Conservation (phyloP, 2,329 filamentous ascomycete genomes). For the Colletotrichum plurivorum region DNA sequence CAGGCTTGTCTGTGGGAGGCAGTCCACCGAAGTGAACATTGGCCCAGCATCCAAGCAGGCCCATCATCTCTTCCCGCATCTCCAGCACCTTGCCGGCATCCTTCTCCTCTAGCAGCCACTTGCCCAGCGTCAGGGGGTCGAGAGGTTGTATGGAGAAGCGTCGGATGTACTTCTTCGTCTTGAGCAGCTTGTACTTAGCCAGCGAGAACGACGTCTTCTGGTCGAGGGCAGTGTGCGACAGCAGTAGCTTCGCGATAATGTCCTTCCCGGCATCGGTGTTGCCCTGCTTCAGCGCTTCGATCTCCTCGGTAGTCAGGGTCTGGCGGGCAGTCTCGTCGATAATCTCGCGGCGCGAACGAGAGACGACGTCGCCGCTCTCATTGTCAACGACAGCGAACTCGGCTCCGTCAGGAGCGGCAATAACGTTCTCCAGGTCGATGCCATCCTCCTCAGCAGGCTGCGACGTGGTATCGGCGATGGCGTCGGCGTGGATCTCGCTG, state of each 20-base stretch:
- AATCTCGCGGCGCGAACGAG: slow-evolving; percentile 70
- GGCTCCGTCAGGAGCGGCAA: slow-evolving; percentile 54
- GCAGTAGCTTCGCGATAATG: slow-evolving; percentile 91
- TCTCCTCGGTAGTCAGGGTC: slow-evolving; percentile 81
- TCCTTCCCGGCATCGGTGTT: slow-evolving; percentile 86
- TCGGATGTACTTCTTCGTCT: slow-evolving; percentile 93
- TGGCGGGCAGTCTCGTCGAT: slow-evolving; percentile 78
- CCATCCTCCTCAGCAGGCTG: slow-evolving; percentile 51
- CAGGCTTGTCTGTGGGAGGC: slow-evolving; percentile 46
- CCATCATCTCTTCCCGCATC: slow-evolving; percentile 56
- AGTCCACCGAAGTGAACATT: slow-evolving; percentile 83
- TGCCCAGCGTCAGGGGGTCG: slow-evolving; percentile 81
- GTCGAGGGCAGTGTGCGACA: slow-evolving; percentile 89
- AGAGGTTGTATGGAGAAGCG: slow-evolving; percentile 89
- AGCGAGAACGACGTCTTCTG: slow-evolving; percentile 95
- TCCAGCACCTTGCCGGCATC: slow-evolving; percentile 55
- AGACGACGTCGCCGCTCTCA: slow-evolving; percentile 60
- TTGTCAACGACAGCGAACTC: slow-evolving; percentile 59
- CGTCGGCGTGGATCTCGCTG: slow-evolving; percentile 86
- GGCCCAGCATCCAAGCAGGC: slow-evolving; percentile 87
- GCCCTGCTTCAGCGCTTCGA: slow-evolving; percentile 82
- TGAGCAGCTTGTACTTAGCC: slow-evolving; percentile 95
- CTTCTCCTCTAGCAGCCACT: slow-evolving; percentile 76
- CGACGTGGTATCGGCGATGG: slow-evolving; percentile 67
- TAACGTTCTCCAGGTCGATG: slow-evolving; percentile 59